Conservation (phyloP, 139 green algal species). For the Chlamydomonas sp. region DNA sequence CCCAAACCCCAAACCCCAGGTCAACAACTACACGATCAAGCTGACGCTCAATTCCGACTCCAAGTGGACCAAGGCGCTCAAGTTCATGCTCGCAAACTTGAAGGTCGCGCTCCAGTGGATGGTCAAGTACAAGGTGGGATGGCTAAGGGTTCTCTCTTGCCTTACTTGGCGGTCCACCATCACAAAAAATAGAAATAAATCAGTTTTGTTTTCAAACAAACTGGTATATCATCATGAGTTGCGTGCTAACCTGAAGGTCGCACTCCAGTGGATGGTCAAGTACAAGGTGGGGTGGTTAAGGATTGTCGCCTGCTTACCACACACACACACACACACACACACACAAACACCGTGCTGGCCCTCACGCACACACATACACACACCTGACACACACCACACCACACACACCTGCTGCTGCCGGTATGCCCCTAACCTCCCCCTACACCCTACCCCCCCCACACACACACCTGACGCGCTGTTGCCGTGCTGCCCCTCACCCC, state of each 20-base stretch:
- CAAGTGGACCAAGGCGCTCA: slow-evolving; percentile 90
- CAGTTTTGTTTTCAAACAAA: not conserved
- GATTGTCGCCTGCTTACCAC: too few species aligned
- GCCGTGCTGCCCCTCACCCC: too few species aligned
- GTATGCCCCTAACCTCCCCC: too few species aligned
- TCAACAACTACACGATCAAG: slow-evolving; percentile 75
- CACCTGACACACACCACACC: too few species aligned
- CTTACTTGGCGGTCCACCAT: not conserved
- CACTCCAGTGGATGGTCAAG: slow-evolving; percentile 11
- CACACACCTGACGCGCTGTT: too few species aligned
- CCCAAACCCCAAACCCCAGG: too few species aligned
- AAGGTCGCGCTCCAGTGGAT: slow-evolving; percentile 47
- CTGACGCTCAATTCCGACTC: slow-evolving; percentile 76
- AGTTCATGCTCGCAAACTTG: slow-evolving; percentile 57
- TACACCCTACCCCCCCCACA: too few species aligned
- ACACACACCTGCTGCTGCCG: too few species aligned
- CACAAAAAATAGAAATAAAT: not conserved
- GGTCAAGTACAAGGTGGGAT: slow-evolving; percentile 22
- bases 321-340: too few species aligned
- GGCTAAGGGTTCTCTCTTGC: not conserved
- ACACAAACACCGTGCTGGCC: too few species aligned
- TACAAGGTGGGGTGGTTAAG: slow-evolving; percentile 6
- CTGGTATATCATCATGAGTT: not conserved
- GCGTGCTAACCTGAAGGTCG: not conserved
- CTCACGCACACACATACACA: too few species aligned